Conservation (phyloP, 805 yeast genomes). For the Limtongia smithiae region DNA sequence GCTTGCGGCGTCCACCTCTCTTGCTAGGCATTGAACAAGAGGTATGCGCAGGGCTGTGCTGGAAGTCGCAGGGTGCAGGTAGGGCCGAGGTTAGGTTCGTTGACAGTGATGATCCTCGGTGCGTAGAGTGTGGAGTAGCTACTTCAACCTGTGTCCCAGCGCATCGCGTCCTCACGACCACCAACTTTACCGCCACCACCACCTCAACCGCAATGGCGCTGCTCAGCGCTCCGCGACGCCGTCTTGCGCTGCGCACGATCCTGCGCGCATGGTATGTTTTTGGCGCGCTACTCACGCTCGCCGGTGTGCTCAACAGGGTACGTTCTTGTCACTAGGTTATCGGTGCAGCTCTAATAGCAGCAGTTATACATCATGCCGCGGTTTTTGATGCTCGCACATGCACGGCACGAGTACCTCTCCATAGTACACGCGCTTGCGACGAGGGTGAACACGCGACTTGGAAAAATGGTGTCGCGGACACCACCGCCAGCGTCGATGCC, state of each 20-base stretch:
- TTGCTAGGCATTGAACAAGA: neutral
- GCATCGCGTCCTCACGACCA: too few species aligned
- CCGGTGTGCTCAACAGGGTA: slow-evolving; percentile 17
- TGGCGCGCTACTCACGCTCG: slow-evolving; percentile 10
- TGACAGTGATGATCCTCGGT: too few species aligned
- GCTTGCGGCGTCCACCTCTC: too few species aligned
- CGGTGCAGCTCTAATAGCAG: too few species aligned
- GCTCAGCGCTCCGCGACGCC: slow-evolving; percentile 3
- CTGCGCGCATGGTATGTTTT: slow-evolving; percentile 15
- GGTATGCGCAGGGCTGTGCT: too few species aligned
- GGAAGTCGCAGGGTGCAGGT: too few species aligned
- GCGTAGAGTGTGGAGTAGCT: too few species aligned
- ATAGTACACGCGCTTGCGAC: slow-evolving; percentile 3
- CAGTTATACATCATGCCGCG: slow-evolving; percentile 20
- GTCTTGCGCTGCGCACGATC: slow-evolving; percentile 4
- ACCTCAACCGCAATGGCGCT: neutral
- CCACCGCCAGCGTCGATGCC: slow-evolving; percentile 1
- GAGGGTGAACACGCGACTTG: slow-evolving; percentile 5
- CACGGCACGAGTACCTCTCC: slow-evolving; percentile 15
- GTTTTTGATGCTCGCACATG: slow-evolving; percentile 7
- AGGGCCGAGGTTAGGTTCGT: too few species aligned
- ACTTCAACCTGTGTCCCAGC: too few species aligned
- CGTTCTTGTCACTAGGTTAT: too few species aligned
- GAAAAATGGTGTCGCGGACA: neutral
- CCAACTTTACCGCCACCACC: too few species aligned